Conservation (phyloP, 371 early-diverging fungal species). For the Dinochytrium kinnereticum region DNA sequence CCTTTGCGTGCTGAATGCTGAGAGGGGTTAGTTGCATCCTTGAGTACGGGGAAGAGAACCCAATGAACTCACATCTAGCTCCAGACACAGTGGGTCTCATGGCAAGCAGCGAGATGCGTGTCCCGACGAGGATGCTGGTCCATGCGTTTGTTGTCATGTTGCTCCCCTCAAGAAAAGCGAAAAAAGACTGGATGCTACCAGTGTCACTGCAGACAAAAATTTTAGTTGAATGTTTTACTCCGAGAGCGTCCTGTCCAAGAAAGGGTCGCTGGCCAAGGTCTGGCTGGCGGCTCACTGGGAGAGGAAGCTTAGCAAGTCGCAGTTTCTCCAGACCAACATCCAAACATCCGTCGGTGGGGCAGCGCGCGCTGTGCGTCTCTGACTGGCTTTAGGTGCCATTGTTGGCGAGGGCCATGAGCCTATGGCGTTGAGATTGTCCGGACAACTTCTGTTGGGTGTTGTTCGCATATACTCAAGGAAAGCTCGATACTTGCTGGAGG, state of each 20-base stretch:
- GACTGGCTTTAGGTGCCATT: conserved; percentile 69
- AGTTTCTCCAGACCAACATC: conserved; percentile 90
- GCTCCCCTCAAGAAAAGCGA: too few relatives aligned
- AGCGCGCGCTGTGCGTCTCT: not conserved
- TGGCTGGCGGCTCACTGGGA: conserved; percentile 99
- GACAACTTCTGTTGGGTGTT: conserved; percentile 96
- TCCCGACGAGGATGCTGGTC: too few relatives aligned
- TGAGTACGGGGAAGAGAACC: too few relatives aligned
- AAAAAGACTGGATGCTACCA: too few relatives aligned
- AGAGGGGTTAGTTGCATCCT: too few relatives aligned
- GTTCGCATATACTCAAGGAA: conserved; percentile 96
- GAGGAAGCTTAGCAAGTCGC: conserved; percentile 92
- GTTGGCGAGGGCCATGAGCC: conserved; percentile 72
- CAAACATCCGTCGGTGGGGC: conserved; percentile 79
- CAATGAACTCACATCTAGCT: too few relatives aligned
- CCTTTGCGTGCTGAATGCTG: not conserved
- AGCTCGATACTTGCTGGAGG: conserved; percentile 94
- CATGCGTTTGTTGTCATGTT: too few relatives aligned
- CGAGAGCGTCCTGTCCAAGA: conserved; percentile 77
- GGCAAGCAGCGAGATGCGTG: too few relatives aligned
- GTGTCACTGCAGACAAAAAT: too few relatives aligned
- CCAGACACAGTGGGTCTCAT: too few relatives aligned
- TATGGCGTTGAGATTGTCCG: conserved; percentile 92
- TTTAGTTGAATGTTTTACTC: conserved; percentile 86
- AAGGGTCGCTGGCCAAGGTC: conserved; percentile 93